Conservation (phyloP, 2,329 filamentous ascomycete species). For the Fusarium sp. region DNA sequence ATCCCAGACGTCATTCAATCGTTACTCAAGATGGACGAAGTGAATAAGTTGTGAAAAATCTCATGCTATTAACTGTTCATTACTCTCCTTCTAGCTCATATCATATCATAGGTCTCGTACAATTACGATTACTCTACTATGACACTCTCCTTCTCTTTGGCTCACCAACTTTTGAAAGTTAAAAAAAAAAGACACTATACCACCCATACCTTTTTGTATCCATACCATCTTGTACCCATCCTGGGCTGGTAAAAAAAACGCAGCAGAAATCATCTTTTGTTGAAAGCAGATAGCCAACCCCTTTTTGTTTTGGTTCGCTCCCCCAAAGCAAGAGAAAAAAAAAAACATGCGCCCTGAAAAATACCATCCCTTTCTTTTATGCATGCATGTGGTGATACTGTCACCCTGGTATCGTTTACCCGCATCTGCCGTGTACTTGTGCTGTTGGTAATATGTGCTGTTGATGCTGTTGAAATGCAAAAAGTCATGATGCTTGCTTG, state of each 20-base stretch:
- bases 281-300: slow-evolving; percentile 36
- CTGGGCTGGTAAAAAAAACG: slow-evolving; percentile 11
- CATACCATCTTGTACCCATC: slow-evolving; percentile 25
- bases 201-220: slow-evolving; percentile 24
- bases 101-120: background rate
- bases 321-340: slow-evolving; percentile 1
- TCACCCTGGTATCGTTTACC: slow-evolving; percentile 21
- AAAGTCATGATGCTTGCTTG: slow-evolving; percentile 7
- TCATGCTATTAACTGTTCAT: slow-evolving; percentile 2
- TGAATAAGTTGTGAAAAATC: background rate
- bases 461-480: slow-evolving; percentile 5
- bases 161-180: slow-evolving; percentile 23
- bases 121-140: slow-evolving; percentile 3
- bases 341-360: slow-evolving; percentile 27
- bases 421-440: slow-evolving; percentile 7
- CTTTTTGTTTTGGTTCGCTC: slow-evolving; percentile 35
- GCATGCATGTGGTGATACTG: background rate
- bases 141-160: background rate
- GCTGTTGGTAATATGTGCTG: slow-evolving; percentile 24
- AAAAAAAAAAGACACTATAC: slow-evolving; percentile 8
- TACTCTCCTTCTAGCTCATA: background rate
- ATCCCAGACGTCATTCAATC: background rate
- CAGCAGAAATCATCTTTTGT: slow-evolving; percentile 16
- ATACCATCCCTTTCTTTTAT: background rate
- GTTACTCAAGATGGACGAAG: background rate